Percentiles rank a stretch among this genome's conserved stretches.
Evolutionary conservation across 139 green algal genomes (phyloP).

Genomic region (Chlamydomonas sphaeroides): DNA sequence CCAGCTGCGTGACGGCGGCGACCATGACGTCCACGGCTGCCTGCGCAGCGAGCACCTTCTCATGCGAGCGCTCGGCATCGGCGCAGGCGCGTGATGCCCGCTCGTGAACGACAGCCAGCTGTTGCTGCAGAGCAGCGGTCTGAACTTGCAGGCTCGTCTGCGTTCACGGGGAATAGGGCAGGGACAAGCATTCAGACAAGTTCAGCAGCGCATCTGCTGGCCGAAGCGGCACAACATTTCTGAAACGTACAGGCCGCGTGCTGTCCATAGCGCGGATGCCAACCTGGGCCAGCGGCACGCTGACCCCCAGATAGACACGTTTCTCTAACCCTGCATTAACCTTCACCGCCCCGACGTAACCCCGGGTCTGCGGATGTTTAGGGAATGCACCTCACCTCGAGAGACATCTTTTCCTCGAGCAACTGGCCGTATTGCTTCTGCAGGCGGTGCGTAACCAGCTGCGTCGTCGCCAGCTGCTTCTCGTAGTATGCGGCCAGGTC

Average conservation of each 20-base stretch:
- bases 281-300: too few relatives aligned
- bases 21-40: background rate
- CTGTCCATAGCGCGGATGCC: too few relatives aligned
- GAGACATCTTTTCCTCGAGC: conserved; percentile 2
- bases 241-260: too few relatives aligned
- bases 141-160: conserved; percentile 25
- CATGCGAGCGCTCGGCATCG: conserved; percentile 1
- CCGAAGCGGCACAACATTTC: too few relatives aligned
- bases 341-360: too few relatives aligned
- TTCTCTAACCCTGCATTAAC: too few relatives aligned
- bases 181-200: background rate
- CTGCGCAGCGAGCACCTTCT: background rate
- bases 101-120: conserved; percentile 7
- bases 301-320: too few relatives aligned
- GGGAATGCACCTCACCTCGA: conserved; percentile 24
- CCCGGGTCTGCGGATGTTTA: too few relatives aligned
- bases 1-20: background rate
- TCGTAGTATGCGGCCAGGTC: conserved; percentile 21
- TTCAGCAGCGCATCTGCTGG: too few relatives aligned
- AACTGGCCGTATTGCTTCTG: conserved; percentile 22
- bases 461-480: conserved; percentile 11
- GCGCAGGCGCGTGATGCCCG: background rate
- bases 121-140: background rate
- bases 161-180: background rate
- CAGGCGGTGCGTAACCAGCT: conserved; percentile 28